Percentiles rank a stretch among this genome's conserved stretches.
Evolutionary conservation across 2,329 filamentous ascomycete species (phyloP).

Genomic region (Aaosphaeria arxii): DNA sequence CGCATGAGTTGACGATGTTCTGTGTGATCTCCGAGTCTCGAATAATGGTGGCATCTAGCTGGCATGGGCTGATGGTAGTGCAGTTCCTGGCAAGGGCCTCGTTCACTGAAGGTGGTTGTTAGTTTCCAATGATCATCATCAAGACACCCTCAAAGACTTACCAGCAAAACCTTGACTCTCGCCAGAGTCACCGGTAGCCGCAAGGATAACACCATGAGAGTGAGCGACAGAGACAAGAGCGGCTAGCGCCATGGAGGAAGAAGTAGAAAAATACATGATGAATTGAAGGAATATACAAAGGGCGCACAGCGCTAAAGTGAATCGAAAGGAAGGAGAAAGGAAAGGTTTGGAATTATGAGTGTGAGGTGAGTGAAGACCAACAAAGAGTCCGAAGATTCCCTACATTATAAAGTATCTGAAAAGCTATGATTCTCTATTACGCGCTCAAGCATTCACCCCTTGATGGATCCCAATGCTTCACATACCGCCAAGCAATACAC

Average conservation of each 20-base stretch:
- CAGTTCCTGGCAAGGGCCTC: constrained; percentile 34
- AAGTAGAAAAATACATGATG: constrained; percentile 20
- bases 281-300: neutral
- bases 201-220: constrained; percentile 29
- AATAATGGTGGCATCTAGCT: constrained; percentile 37
- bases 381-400: no score
- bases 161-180: constrained; percentile 31
- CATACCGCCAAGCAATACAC: no score
- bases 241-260: constrained; percentile 25
- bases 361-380: no score
- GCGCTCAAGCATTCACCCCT: no score
- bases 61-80: constrained; percentile 36
- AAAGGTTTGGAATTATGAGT: neutral
- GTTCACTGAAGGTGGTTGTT: constrained; percentile 19
- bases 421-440: no score
- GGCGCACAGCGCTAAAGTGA: neutral
- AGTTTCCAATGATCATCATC: neutral
- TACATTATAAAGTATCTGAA: no score
- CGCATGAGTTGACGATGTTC: constrained; percentile 38
- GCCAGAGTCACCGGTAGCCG: constrained; percentile 18
- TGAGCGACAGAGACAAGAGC: constrained; percentile 24
- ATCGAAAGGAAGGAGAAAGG: neutral
- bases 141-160: constrained; percentile 3
- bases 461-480: no score
- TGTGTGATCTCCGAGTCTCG: constrained; percentile 34